phyloP scores from a whole-genome alignment of 345 rosid genomes.

The Bruguiera gymnorhiza region DNA sequence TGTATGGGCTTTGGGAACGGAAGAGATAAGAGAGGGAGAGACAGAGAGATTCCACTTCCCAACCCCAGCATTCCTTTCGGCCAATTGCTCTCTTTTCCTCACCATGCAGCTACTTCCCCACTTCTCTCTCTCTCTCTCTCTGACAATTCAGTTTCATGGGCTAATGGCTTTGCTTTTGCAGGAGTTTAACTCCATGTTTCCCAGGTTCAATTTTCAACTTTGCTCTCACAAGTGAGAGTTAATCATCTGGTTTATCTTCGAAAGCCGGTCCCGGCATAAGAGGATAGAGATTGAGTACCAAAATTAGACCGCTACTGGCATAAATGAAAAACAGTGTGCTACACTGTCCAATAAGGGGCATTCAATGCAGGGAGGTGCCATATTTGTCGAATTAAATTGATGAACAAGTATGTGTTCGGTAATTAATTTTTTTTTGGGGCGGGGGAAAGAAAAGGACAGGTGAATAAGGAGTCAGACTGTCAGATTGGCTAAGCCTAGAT shows the following conservation, averaged over 20 bases:
- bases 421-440: background rate
- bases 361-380: background rate
- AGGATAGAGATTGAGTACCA: no score
- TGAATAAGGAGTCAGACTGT: conserved; percentile 11
- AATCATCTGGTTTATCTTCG: conserved; percentile 1
- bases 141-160: conserved; percentile 17
- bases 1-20: conserved; percentile 79
- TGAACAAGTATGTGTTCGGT: no score
- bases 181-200: conserved; percentile 5
- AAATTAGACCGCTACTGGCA: background rate
- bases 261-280: no score
- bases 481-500: conserved; percentile 26
- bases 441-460: background rate
- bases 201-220: background rate
- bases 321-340: background rate
- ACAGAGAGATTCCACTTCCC: conserved; percentile 11
- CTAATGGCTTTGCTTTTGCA: background rate
- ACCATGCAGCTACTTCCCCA: background rate
- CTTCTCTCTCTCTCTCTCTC: conserved; percentile 11
- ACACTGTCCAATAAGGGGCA: conserved; percentile 7
- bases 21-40: conserved; percentile 54
- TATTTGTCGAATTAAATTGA: background rate
- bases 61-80: background rate
- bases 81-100: background rate
- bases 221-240: background rate